Evolutionary conservation across 23 red algal genomes (phyloP).

Genomic region (Pyropia yezoensis): DNA sequence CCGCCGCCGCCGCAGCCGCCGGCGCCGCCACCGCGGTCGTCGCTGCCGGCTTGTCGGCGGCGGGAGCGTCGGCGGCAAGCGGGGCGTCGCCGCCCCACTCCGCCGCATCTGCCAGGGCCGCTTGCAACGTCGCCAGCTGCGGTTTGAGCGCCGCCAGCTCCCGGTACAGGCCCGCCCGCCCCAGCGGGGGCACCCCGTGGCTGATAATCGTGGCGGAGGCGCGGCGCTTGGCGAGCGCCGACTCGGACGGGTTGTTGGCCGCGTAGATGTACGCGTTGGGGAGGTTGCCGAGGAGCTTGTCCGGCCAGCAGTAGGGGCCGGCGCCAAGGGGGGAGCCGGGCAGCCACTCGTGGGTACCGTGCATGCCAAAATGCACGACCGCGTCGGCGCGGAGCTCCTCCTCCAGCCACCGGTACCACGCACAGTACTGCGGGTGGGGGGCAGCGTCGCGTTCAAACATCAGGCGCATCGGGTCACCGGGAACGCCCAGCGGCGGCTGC

Average conservation of each 20-base stretch:
- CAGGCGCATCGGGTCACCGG: constrained; percentile 72
- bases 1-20: too few species aligned
- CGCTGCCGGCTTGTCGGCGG: too few species aligned
- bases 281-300: constrained; percentile 47
- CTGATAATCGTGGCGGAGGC: constrained; percentile 53
- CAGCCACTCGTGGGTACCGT: constrained; percentile 62
- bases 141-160: constrained; percentile 46
- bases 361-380: constrained; percentile 48
- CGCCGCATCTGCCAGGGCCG: too few species aligned
- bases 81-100: background rate
- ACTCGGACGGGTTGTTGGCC: constrained; percentile 57
- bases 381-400: constrained; percentile 28
- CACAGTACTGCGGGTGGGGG: constrained; percentile 51
- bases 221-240: constrained; percentile 49
- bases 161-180: constrained; percentile 40
- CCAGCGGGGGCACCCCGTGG: constrained; percentile 52
- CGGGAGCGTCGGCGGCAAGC: too few species aligned
- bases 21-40: too few species aligned
- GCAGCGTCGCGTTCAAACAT: constrained; percentile 56
- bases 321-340: constrained; percentile 47
- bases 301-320: constrained; percentile 29
- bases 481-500: constrained; percentile 51
- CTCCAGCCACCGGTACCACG: constrained; percentile 55
- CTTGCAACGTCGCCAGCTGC: background rate
- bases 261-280: constrained; percentile 70